phyloP scores from a whole-genome alignment of 73 alveolate genomes.

The Tetrahymena elliotti region DNA sequence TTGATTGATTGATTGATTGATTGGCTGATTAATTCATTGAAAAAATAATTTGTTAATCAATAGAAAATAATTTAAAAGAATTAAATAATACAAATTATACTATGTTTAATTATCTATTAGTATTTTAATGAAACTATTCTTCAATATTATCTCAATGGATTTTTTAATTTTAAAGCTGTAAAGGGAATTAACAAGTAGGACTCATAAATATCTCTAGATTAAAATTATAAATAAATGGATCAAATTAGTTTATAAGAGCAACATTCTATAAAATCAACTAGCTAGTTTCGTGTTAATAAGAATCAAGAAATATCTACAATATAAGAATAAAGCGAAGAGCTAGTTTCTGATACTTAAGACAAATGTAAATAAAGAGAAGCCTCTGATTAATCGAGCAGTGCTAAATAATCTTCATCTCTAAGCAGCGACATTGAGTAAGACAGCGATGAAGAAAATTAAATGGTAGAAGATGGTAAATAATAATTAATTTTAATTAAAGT shows the following conservation, averaged over 20 bases:
- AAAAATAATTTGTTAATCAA: too few species aligned
- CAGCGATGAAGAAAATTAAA: not conserved
- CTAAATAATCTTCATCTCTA: not conserved
- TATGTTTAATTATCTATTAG: too few species aligned
- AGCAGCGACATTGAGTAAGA: not conserved
- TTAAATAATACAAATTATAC: not conserved
- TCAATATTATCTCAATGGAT: not conserved
- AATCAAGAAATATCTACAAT: not conserved
- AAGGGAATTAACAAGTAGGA: not conserved
- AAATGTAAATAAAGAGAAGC: not conserved
- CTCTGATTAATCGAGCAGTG: not conserved
- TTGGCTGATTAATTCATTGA: too few species aligned
- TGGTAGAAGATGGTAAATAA: not conserved
- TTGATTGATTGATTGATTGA: too few species aligned
- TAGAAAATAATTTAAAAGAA: too few species aligned
- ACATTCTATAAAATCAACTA: not conserved
- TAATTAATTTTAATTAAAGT: not conserved
- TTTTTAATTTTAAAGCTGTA: not conserved
- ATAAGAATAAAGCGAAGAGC: not conserved
- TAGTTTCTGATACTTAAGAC: not conserved
- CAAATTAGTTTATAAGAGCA: not conserved
- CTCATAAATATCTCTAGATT: not conserved
- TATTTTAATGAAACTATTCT: not conserved
- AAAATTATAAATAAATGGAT: not conserved
- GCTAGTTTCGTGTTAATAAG: not conserved